phyloP scores from a whole-genome alignment of 371 early-diverging fungal species.

The Spraguea lophii region DNA sequence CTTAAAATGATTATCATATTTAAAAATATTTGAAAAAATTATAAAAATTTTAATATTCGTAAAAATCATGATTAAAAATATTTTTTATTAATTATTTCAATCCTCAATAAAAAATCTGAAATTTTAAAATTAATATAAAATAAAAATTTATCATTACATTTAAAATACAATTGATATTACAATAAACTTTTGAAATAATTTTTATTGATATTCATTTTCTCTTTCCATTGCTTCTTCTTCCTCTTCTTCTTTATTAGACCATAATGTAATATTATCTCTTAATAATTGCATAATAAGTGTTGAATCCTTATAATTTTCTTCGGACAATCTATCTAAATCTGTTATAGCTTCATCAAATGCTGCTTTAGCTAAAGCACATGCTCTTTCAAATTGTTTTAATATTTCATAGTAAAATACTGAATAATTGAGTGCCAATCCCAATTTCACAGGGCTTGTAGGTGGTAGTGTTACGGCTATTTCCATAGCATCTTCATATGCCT shows the following conservation, averaged over 20 bases:
- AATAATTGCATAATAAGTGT: conserved; percentile 98
- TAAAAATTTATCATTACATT: no score
- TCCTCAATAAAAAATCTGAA: no score
- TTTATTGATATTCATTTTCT: no score
- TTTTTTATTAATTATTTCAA: no score
- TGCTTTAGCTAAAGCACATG: conserved; percentile 88
- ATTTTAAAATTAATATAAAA: no score
- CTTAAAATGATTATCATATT: no score
- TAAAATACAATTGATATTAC: no score
- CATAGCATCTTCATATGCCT: conserved; percentile 81
- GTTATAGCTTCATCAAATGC: conserved; percentile 98
- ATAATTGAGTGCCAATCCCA: conserved; percentile 95
- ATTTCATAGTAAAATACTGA: conserved; percentile 99
- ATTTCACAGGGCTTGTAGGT: conserved; percentile 89
- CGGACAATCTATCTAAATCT: conserved; percentile 85
- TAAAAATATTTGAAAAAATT: no score
- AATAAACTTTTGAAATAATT: no score
- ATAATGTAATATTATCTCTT: conserved; percentile 94
- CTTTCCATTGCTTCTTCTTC: neutral
- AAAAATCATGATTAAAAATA: no score
- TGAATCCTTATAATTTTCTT: conserved; percentile 98
- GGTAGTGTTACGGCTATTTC: conserved; percentile 75
- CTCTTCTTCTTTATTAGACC: conserved; percentile 52
- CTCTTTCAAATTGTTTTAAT: conserved; percentile 84
- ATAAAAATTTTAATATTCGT: no score